Conservation (phyloP, 352 stramenopile species). For the Pythium vanterpoolii region DNA sequence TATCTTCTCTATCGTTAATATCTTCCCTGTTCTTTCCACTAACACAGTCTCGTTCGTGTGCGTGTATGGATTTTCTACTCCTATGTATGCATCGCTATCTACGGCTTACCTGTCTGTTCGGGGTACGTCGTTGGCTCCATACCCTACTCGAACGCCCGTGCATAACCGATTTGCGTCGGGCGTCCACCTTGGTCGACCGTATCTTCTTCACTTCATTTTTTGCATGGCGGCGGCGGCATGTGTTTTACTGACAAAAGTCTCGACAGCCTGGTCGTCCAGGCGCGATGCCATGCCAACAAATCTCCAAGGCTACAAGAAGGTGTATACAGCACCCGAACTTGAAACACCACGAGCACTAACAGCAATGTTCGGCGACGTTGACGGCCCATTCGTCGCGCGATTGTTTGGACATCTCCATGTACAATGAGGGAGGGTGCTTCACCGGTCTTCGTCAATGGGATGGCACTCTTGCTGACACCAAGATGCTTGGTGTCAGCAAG, state of each 20-base stretch:
- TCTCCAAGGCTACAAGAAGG: constrained; percentile 3
- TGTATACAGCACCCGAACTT: constrained; percentile 16
- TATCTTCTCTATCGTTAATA: no score
- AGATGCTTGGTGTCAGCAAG: constrained; percentile 10
- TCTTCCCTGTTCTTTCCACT: no score
- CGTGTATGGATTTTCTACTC: no score
- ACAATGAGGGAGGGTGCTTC: constrained; percentile 3
- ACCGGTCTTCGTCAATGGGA: constrained; percentile 1
- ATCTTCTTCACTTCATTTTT: neutral
- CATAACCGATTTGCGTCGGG: neutral
- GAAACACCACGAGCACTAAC: constrained; percentile 12
- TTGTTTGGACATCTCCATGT: constrained; percentile 8
- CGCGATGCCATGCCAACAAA: neutral
- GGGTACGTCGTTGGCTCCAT: no score
- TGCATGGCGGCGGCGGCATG: neutral
- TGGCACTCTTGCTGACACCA: constrained; percentile 6
- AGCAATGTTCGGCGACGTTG: neutral
- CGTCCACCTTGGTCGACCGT: neutral
- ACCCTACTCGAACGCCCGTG: neutral
- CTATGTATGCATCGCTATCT: neutral
- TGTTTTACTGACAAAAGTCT: constrained; percentile 3
- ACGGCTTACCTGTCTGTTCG: neutral
- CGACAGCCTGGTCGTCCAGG: neutral
- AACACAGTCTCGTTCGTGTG: no score
- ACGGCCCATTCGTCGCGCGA: constrained; percentile 1